These are phyloP conservation scores for Malus orientalis DNA, from an alignment of 306 rosid species.

Conservation along the genomic window DNA sequence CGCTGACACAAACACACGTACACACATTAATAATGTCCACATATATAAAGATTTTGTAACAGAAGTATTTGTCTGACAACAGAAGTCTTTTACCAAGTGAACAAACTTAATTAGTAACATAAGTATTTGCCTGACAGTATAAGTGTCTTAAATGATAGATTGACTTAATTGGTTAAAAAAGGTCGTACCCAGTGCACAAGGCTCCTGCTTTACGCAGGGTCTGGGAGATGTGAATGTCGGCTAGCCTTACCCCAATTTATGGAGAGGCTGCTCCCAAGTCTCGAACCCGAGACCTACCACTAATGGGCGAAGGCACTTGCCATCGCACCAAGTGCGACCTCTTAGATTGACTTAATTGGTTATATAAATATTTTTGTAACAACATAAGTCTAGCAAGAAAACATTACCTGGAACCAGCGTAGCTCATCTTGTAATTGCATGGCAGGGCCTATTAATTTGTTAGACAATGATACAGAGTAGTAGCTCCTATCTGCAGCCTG, in stretches of 20 bases:
- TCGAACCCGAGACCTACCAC: no score
- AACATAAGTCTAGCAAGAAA: neutral
- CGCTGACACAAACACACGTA: conserved; percentile 14
- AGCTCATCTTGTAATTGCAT: neutral
- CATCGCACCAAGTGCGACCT: no score
- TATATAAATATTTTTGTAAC: neutral
- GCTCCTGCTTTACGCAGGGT: no score
- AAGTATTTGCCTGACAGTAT: neutral
- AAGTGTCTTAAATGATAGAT: neutral
- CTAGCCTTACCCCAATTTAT: no score
- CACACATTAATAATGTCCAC: neutral
- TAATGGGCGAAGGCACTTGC: no score
- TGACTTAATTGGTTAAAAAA: neutral
- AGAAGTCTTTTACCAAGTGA: neutral
- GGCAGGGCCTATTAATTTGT: neutral
- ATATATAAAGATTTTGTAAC: neutral
- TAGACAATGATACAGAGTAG: neutral
- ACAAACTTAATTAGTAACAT: neutral
- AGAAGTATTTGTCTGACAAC: neutral
- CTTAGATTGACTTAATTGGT: neutral
- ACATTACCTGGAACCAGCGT: neutral
- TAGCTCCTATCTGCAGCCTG: neutral
- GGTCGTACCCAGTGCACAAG: no score
- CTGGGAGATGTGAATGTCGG: no score
- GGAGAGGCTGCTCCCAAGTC: no score